These are phyloP conservation scores for Cucumis hystrix DNA, from an alignment of 306 rosid genomes.

Conservation along the genomic window DNA sequence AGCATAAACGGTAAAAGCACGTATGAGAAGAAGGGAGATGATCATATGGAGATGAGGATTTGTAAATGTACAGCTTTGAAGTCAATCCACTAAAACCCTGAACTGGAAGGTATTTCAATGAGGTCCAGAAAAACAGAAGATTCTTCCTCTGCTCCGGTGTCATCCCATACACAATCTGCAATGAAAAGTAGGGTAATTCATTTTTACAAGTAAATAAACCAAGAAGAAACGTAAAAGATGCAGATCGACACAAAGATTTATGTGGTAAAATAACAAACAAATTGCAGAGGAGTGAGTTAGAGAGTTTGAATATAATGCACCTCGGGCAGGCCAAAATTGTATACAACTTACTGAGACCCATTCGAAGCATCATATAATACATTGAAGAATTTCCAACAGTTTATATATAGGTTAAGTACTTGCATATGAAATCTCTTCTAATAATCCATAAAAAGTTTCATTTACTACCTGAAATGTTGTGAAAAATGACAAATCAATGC, in stretches of 20 bases:
- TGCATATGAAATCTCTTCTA: neutral
- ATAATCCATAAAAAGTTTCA: neutral
- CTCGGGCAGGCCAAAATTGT: too few relatives aligned
- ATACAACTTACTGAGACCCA: too few relatives aligned
- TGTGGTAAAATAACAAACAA: too few relatives aligned
- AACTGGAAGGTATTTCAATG: constrained; percentile 76
- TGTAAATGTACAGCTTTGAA: constrained; percentile 53
- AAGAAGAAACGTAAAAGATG: too few relatives aligned
- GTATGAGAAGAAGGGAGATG: constrained; percentile 83
- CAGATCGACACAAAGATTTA: too few relatives aligned
- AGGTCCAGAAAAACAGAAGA: constrained; percentile 88
- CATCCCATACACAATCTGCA: constrained; percentile 69
- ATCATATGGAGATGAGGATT: constrained; percentile 25
- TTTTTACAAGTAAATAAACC: too few relatives aligned
- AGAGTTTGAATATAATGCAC: too few relatives aligned
- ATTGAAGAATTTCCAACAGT: too few relatives aligned
- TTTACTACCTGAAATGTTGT: neutral
- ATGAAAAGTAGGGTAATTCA: neutral
- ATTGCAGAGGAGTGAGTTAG: too few relatives aligned
- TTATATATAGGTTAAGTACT: neutral
- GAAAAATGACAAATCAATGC: neutral
- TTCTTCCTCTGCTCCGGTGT: constrained; percentile 54
- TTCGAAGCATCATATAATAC: too few relatives aligned
- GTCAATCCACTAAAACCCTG: constrained; percentile 76
- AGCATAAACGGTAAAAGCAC: constrained; percentile 58